Evolutionary conservation across 2,329 filamentous ascomycete species (phyloP).

Genomic region (Colletotrichum somersetense): DNA sequence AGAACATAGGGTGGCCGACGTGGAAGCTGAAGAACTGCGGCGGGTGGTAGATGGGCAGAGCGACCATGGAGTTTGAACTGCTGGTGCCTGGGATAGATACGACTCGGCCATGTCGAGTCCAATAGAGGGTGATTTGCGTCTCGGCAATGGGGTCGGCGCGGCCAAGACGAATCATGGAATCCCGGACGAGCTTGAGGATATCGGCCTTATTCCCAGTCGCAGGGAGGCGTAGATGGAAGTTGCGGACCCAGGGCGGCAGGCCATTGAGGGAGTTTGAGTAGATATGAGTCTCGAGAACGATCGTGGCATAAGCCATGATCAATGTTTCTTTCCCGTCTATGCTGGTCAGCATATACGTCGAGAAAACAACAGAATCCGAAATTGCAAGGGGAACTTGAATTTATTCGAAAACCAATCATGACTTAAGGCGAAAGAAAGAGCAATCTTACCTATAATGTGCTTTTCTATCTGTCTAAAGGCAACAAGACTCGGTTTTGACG

Average conservation of each 20-base stretch:
- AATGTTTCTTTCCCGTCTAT: neutral
- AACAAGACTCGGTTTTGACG: neutral
- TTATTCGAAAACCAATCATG: neutral
- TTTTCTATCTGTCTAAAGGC: neutral
- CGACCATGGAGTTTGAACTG: neutral
- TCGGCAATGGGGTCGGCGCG: slow-evolving; percentile 33
- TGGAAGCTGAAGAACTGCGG: slow-evolving; percentile 6
- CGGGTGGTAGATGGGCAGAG: slow-evolving; percentile 18
- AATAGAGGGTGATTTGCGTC: slow-evolving; percentile 32
- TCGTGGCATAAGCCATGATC: slow-evolving; percentile 8
- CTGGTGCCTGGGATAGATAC: slow-evolving; percentile 18
- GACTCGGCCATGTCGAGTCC: slow-evolving; percentile 24
- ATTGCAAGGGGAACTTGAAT: no score
- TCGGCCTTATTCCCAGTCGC: slow-evolving; percentile 17
- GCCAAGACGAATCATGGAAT: slow-evolving; percentile 18
- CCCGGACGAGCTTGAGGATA: slow-evolving; percentile 23
- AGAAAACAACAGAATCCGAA: rapidly evolving
- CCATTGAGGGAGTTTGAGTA: slow-evolving; percentile 8
- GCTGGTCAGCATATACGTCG: neutral
- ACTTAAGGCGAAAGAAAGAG: neutral
- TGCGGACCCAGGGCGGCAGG: slow-evolving; percentile 6
- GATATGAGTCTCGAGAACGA: slow-evolving; percentile 34
- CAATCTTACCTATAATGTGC: neutral
- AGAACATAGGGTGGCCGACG: neutral
- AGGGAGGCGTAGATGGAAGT: slow-evolving; percentile 32